Percentiles rank a stretch among this genome's conserved stretches.
Evolutionary conservation across 768 basidiomycete genomes (phyloP).

Genomic region (Nevesoporus exiguus): DNA sequence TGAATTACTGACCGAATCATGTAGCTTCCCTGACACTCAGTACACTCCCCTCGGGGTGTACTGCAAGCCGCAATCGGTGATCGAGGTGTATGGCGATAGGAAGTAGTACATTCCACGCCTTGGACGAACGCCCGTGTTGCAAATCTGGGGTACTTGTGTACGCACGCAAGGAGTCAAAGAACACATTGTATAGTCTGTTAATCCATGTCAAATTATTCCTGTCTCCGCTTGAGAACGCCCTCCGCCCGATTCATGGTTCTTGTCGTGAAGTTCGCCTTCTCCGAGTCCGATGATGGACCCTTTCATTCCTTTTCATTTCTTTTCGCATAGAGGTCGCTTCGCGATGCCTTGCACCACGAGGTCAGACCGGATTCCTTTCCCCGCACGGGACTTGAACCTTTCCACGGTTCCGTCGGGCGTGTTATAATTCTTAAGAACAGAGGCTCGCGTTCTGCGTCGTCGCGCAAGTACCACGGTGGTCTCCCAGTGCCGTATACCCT

Average conservation of each 20-base stretch:
- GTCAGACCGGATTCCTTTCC: background rate
- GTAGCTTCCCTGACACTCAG: conserved; percentile 30
- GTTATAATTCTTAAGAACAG: conserved; percentile 4
- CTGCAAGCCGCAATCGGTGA: conserved; percentile 43
- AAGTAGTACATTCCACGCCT: conserved; percentile 2
- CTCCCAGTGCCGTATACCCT: background rate
- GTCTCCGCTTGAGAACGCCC: conserved; percentile 3
- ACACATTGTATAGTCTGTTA: background rate
- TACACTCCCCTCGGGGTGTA: conserved; percentile 42
- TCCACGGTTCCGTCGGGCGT: background rate
- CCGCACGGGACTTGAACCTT: background rate
- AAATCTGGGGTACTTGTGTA: conserved; percentile 2
- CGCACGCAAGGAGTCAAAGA: background rate
- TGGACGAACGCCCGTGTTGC: background rate
- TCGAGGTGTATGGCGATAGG: conserved; percentile 37
- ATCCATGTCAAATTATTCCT: background rate
- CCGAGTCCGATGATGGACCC: background rate
- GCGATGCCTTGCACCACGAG: background rate
- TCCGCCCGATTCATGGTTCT: conserved; percentile 1
- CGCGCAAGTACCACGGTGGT: background rate
- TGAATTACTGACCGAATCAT: conserved; percentile 6
- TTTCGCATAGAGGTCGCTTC: background rate
- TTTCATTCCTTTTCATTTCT: background rate
- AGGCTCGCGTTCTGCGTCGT: background rate
- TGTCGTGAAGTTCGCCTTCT: background rate